A percentile compares a stretch with the other conserved stretches of the same genome.
Evolutionary conservation across 352 stramenopile genomes (phyloP).

Genomic region (Elongisporangium anandrum): DNA sequence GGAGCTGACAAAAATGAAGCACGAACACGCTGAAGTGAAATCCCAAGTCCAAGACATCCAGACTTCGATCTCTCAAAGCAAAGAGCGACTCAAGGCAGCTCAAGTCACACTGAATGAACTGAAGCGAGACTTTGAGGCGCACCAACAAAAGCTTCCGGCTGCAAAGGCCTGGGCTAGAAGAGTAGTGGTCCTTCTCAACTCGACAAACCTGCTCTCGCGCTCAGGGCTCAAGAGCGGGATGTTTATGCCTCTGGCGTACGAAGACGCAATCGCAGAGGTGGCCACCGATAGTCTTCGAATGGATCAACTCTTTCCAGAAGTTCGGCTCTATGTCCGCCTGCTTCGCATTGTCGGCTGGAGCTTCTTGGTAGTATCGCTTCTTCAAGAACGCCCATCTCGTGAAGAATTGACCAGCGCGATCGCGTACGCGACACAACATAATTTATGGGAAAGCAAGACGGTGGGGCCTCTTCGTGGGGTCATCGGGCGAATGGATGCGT

Average conservation of each 20-base stretch:
- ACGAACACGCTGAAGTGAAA: slow-evolving; percentile 63
- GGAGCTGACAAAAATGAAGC: slow-evolving; percentile 69
- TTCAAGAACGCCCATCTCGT: slow-evolving; percentile 75
- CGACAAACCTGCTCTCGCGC: slow-evolving; percentile 28
- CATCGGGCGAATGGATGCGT: slow-evolving; percentile 71
- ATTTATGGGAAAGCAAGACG: slow-evolving; percentile 67
- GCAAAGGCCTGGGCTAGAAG: slow-evolving; percentile 54
- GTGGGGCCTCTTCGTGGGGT: slow-evolving; percentile 60
- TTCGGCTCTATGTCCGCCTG: slow-evolving; percentile 57
- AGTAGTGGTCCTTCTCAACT: slow-evolving; percentile 52
- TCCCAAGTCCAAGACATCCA: slow-evolving; percentile 63
- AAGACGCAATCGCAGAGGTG: slow-evolving; percentile 29
- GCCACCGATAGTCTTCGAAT: slow-evolving; percentile 21
- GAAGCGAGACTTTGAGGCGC: slow-evolving; percentile 58
- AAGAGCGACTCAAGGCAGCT: slow-evolving; percentile 49
- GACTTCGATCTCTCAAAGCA: slow-evolving; percentile 55
- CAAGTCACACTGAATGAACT: slow-evolving; percentile 56
- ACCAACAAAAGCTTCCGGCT: slow-evolving; percentile 49
- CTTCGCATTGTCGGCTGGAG: slow-evolving; percentile 70
- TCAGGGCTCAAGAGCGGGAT: slow-evolving; percentile 19
- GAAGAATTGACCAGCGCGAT: slow-evolving; percentile 53
- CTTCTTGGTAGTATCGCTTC: slow-evolving; percentile 60
- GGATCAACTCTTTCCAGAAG: slow-evolving; percentile 64
- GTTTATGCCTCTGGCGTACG: slow-evolving; percentile 51
- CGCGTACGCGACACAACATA: slow-evolving; percentile 51